Base-by-base conservation (phyloP, 306 rosid species). In the Luffa acutangula region DNA sequence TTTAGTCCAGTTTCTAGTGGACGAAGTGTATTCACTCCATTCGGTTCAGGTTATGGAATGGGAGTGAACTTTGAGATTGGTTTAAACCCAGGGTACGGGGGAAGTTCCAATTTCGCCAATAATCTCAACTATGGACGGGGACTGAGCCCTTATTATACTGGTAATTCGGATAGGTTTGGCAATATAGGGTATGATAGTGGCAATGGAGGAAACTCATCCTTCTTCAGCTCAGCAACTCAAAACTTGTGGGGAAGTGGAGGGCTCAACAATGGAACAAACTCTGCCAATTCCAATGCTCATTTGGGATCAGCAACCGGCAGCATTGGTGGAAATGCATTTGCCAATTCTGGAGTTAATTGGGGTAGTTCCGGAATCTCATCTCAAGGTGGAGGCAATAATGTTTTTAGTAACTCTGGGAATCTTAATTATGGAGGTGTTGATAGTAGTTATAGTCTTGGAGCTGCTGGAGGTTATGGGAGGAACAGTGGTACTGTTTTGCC, bases 241-340 rank as follows among this genome's bases (percentile, higher is more conserved):
- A 93, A 91, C 69, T 80, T 96, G 90, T 96, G 99, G 99, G 99
- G 92, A 12, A 88, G 81, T 85, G 96, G 97, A 33, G 91, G 87
- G 74, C 94, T 88, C 53, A 93, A 80, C 83, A 88, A 92, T 79
- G 92, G 91, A 57, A 75, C 94, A 70, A 86, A 83, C 87, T 89
- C 99, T 52, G 83, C 91, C 57, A 89, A 80, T 57, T 85, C 93
- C 76, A 93, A 62, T 83, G 88, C 93, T 36, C 92, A 90, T 84
- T 65, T 87, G 67, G 97, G 97, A 42, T 80, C 86, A 1, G 94
- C 97, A 78, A 85, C 90, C 65, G 97, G 97, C 59, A 90, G 67
- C 80, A 81, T 86, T 76, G 96, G 90, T 49, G 97, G 93, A 81
- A 88, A 79, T 71, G 60, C 90, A 37, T 91, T 88, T 79, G 92